Evolutionary conservation across 495 filamentous ascomycete species (phyloP).

Genomic region (Neurospora sp.): DNA sequence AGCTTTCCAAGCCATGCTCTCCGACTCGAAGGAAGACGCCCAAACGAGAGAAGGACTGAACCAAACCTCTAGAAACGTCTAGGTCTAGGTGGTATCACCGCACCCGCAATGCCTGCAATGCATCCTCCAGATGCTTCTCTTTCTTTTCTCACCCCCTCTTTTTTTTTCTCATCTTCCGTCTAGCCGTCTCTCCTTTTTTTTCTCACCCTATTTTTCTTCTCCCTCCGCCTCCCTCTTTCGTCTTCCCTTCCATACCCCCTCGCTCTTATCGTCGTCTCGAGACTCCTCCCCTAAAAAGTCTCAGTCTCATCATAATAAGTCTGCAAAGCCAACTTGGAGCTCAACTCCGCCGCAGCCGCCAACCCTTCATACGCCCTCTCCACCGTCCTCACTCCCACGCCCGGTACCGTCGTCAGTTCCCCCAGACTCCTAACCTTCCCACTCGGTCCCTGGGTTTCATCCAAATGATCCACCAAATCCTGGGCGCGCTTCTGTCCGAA

Average conservation of each 20-base stretch:
- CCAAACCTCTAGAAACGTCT: not conserved
- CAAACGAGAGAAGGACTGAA: too few relatives aligned
- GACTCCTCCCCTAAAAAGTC: not conserved
- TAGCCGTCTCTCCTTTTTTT: too few relatives aligned
- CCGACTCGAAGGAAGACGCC: too few relatives aligned
- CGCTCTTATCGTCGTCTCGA: not conserved
- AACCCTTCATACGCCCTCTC: constrained; percentile 45
- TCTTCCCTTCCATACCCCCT: not conserved
- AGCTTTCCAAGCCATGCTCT: too few relatives aligned
- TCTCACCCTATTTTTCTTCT: not conserved
- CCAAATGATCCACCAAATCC: constrained; percentile 48
- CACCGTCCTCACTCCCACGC: constrained; percentile 48
- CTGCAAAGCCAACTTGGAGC: not conserved
- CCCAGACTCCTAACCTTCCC: constrained; percentile 37
- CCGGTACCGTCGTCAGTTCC: constrained; percentile 45
- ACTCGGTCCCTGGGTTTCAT: not conserved
- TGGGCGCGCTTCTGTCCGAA: constrained; percentile 56
- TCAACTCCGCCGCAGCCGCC: constrained; percentile 1
- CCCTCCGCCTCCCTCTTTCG: not conserved
- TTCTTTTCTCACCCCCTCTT: too few relatives aligned
- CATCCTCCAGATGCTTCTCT: too few relatives aligned
- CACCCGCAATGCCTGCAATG: not conserved
- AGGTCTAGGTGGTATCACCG: not conserved
- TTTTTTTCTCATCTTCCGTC: too few relatives aligned
- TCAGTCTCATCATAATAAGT: not conserved